Evolutionary conservation across 2,329 filamentous ascomycete genomes (phyloP), one percentile per base, ranked within the genome.

Genomic region (Calonectria pseudoreteaudii): DNA sequence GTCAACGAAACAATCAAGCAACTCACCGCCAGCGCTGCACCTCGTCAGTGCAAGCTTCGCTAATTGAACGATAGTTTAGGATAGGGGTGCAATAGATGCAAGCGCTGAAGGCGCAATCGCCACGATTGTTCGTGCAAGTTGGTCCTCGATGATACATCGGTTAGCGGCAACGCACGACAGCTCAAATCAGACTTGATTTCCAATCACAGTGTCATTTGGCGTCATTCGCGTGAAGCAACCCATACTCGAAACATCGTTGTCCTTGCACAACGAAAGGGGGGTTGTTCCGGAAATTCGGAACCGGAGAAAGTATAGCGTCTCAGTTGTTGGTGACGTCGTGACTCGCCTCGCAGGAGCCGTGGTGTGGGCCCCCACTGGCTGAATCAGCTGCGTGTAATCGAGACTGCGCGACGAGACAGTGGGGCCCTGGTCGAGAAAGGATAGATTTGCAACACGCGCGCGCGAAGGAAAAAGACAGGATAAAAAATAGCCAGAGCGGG

Each of bases 331-430:
- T 60, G 56, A 60, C 56, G 56, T 60, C 56, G 56, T 23, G 56
- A 14, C 56, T 60, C 34, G 34, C 13, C 31, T 16, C 26, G 26
- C 26, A 38, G 34, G 56, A 36, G 56, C 14, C 23, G 14, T 26
- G 4, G 23, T 38, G 56, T 62, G 67, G 53, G 41, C 16, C 28
- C 18, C 41, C 44, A 4, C 20, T 20, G 16, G 70, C 73, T 73
- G 73, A 74, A 74, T 74, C 73, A 74, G 73, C 73, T 18, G 66
- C 73, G 30, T 70, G 73, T 74, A 72, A 74, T 66, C 64, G 28
- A 18, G 38, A 52, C 53, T 26, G 20, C n/a, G 26, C 28, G 23
- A 50, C 23, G 20, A 36, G 26, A 65, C 30, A 30, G 56, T 65
- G 58, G 44, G 23, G 38, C 36, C 34, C 23, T 41, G 36, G 26